phyloP scores from a whole-genome alignment of 176 grass and related monocot species.

The Olyra latifolia region DNA sequence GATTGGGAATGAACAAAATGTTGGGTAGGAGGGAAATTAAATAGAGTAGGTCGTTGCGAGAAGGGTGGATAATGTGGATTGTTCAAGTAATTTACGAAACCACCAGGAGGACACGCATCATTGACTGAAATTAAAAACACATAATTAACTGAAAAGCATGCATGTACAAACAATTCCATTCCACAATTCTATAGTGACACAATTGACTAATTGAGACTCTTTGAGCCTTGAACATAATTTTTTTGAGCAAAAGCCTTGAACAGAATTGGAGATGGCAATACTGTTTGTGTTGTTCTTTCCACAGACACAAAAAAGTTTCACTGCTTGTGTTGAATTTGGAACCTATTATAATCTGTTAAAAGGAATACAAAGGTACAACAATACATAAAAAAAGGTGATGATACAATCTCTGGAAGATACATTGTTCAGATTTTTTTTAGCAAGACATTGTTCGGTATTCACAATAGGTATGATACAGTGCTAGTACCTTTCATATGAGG shows the following conservation, averaged over 20 bases:
- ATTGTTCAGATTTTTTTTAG: not conserved
- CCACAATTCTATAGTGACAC: too few relatives aligned
- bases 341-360: not conserved
- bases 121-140: too few relatives aligned
- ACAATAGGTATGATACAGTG: slow-evolving; percentile 10
- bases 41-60: too few relatives aligned
- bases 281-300: not conserved
- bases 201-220: slow-evolving; percentile 8
- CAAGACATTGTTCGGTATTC: not conserved
- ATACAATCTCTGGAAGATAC: slow-evolving; percentile 13
- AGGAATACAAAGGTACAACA: not conserved
- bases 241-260: too few relatives aligned
- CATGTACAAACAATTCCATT: too few relatives aligned
- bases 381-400: not conserved
- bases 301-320: not conserved
- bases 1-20: too few relatives aligned
- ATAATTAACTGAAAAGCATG: too few relatives aligned
- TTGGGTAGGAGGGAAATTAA: too few relatives aligned
- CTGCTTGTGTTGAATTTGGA: not conserved
- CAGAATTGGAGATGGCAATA: not conserved
- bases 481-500: slow-evolving; percentile 27
- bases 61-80: too few relatives aligned
- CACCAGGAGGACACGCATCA: too few relatives aligned
- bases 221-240: not conserved
- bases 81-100: too few relatives aligned